Evolutionary conservation across 75 land plant genomes (phyloP), one percentile per base, ranked within the genome.

Genomic region (Pinus taeda): DNA sequence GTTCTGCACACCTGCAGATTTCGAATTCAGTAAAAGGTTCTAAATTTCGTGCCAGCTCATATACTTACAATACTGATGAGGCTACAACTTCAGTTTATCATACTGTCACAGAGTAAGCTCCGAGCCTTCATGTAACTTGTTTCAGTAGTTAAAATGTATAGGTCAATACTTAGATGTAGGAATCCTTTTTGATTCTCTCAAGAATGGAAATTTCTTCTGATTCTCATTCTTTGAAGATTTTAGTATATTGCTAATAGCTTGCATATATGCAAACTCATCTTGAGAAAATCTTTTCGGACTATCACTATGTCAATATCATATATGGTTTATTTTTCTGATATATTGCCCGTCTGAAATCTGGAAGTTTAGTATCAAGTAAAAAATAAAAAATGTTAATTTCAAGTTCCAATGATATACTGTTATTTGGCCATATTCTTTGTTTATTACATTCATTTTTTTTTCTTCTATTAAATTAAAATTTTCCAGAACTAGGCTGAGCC

Each of bases 11-110:
- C 18, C 17, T 69, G 53, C 71, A 69, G 71, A 42, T 42, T 0
- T 69, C 53, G 71, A 69, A 39, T 69, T 69, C 53, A 69, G 71
- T 69, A 45, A 37, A 69, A 39, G 71, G 53, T 69, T 69, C 53
- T 42, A 69, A 20, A 42, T n/a, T 69, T 69, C 71, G 21, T 15
- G 71, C 11, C 49, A 42, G 71, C 9, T 21, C 71, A 42, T 42
- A 37, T 67, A 67, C 45, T 67, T 67, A 69, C 49, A 42, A 69
- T 42, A 42, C 37, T 3, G 20, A 69, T 18, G 71, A 69, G 71
- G 53, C 71, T 69, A 3, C n/a, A 11, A 20, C 71, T 69, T 69
- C 71, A 69, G 42, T 69, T 42, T 17, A 39, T 69, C 71, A 69
- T 45, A 69, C 53, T n/a, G 22, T 69, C 22, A 69, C 11, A 69